Evolutionary conservation across 345 rosid species (phyloP).

Genomic region (Acer yangbiense): DNA sequence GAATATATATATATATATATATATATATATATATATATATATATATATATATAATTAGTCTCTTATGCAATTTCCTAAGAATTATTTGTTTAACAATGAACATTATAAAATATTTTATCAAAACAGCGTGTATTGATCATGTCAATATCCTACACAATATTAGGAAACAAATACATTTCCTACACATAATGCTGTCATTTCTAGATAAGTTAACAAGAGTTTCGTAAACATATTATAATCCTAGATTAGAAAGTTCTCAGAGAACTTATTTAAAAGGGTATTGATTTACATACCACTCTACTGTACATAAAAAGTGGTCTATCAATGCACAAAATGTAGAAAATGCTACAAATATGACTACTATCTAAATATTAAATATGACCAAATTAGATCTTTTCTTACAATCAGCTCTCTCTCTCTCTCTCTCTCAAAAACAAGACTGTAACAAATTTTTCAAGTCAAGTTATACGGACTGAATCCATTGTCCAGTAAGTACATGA

Average conservation of each 20-base stretch:
- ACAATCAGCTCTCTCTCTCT: too few relatives aligned
- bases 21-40: background rate
- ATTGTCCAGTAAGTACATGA: too few relatives aligned
- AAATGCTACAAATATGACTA: background rate
- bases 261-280: background rate
- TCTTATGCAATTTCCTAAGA: background rate
- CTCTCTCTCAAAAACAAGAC: too few relatives aligned
- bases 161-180: background rate
- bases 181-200: background rate
- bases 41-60: background rate
- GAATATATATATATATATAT: background rate
- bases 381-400: background rate
- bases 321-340: background rate
- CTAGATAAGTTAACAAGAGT: background rate
- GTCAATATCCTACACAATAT: constrained; percentile 1
- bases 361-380: background rate
- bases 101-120: background rate
- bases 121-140: background rate
- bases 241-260: background rate
- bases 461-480: too few relatives aligned
- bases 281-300: background rate
- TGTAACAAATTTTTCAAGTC: background rate
- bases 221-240: background rate
- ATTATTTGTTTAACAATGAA: background rate
- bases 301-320: background rate